Evolutionary conservation across 2,329 filamentous ascomycete genomes (phyloP).

Genomic region (Alternaria postmessia): DNA sequence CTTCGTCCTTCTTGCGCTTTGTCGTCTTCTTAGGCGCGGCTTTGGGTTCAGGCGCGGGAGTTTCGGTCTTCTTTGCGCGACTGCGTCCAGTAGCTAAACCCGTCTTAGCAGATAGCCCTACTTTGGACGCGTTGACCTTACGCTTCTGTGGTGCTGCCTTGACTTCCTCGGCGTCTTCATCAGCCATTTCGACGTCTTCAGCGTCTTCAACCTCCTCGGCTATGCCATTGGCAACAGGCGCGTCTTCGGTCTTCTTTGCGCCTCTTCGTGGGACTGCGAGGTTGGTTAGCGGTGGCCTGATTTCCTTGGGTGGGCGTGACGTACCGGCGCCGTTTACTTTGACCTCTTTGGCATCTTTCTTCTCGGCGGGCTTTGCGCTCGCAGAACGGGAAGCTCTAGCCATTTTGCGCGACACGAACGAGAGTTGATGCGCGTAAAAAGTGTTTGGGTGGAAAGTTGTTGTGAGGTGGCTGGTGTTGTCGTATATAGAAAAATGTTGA

Average conservation of each 20-base stretch:
- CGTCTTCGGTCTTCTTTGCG: conserved; percentile 37
- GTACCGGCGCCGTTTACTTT: conserved; percentile 45
- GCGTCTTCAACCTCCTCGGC: conserved; percentile 16
- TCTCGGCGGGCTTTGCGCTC: conserved; percentile 36
- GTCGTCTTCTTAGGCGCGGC: conserved; percentile 25
- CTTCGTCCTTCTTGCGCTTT: conserved; percentile 46
- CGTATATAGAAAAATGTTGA: conserved; percentile 35
- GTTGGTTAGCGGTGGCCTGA: conserved; percentile 25
- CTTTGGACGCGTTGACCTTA: conserved; percentile 22
- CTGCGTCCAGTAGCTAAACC: conserved; percentile 27
- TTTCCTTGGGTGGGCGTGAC: conserved; percentile 24
- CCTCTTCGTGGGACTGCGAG: conserved; percentile 30
- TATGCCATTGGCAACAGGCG: conserved; percentile 20
- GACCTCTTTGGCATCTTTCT: conserved; percentile 35
- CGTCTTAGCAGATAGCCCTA: conserved; percentile 16
- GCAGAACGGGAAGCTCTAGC: conserved; percentile 43
- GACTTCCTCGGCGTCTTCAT: conserved; percentile 11
- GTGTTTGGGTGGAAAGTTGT: conserved; percentile 17
- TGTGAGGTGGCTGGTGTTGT: conserved; percentile 38
- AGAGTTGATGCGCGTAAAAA: conserved; percentile 24
- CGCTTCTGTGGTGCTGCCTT: conserved; percentile 22
- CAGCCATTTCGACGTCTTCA: conserved; percentile 5
- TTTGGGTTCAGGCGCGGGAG: conserved; percentile 27
- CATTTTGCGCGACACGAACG: conserved; percentile 33
- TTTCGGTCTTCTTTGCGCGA: conserved; percentile 40